Percentiles rank a stretch among this genome's conserved stretches.
These are phyloP conservation scores for Brassica incana DNA, from an alignment of 345 rosid genomes.

Conservation along the genomic window DNA sequence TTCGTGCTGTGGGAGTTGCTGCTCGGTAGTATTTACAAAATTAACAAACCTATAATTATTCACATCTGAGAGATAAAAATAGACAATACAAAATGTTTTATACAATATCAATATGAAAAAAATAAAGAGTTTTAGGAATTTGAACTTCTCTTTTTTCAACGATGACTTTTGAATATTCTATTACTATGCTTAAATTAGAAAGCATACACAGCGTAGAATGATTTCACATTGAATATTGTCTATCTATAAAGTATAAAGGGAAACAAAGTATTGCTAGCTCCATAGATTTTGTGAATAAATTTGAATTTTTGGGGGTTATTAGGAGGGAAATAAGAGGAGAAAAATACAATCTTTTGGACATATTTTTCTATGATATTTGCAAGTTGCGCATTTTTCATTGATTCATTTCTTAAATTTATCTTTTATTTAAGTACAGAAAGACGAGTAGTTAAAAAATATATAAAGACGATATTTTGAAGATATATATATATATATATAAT, in stretches of 20 bases:
- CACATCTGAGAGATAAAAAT: background rate
- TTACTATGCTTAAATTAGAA: background rate
- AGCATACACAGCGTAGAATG: background rate
- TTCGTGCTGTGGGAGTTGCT: conserved; percentile 19
- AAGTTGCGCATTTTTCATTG: conserved; percentile 48
- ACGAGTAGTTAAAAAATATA: too few relatives aligned
- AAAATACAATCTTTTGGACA: conserved; percentile 56
- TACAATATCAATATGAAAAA: background rate
- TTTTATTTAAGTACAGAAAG: too few relatives aligned
- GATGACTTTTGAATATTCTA: conserved; percentile 8
- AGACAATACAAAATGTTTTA: background rate
- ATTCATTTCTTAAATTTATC: background rate
- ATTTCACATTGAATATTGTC: background rate
- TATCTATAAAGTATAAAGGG: background rate
- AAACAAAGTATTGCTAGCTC: conserved; percentile 48
- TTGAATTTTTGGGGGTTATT: conserved; percentile 47
- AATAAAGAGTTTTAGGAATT: conserved; percentile 17
- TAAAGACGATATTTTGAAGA: too few relatives aligned
- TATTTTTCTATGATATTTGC: conserved; percentile 56
- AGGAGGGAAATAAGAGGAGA: conserved; percentile 50
- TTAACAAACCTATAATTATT: background rate
- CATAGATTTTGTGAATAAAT: conserved; percentile 50
- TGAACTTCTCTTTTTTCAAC: conserved; percentile 3
- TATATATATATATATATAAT: too few relatives aligned
- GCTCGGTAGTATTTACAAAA: background rate